Evolutionary conservation across 2,329 filamentous ascomycete genomes (phyloP).

Genomic region (Chrysosporium queenslandicum): DNA sequence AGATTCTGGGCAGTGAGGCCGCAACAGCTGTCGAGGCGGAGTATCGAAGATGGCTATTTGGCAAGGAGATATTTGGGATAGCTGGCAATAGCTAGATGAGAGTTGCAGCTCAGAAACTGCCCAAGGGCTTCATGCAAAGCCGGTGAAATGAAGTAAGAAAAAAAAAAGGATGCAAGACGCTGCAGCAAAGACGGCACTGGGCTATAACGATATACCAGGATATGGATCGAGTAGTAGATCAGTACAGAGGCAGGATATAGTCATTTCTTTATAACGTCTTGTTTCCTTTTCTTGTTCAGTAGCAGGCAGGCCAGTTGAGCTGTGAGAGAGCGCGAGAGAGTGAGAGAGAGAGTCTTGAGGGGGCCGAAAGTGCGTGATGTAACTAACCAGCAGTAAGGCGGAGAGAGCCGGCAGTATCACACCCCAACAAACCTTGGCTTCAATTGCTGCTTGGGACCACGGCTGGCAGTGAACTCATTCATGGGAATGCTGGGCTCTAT

Average conservation of each 20-base stretch:
- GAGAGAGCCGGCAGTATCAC: constrained; percentile 6
- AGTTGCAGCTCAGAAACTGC: not conserved
- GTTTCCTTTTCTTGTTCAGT: too few species aligned
- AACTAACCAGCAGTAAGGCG: constrained; percentile 1
- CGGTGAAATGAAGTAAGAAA: not conserved
- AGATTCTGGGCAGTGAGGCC: not conserved
- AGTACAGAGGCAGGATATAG: not conserved
- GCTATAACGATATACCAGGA: not conserved
- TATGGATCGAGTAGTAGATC: not conserved
- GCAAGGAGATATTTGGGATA: too few species aligned
- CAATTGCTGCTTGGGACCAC: too few species aligned
- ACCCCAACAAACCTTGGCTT: too few species aligned
- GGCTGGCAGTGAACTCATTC: too few species aligned
- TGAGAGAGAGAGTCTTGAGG: not conserved
- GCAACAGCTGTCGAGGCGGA: not conserved
- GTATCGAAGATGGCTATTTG: not conserved
- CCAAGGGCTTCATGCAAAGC: not conserved
- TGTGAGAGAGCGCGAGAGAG: not conserved
- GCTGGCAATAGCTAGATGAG: too few species aligned
- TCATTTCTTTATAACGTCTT: not conserved
- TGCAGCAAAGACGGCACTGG: too few species aligned
- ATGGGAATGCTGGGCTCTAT: too few species aligned
- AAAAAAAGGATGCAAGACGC: too few species aligned
- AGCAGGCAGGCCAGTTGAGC: not conserved
- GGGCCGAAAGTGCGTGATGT: constrained; percentile 5